Evolutionary conservation across 2,329 filamentous ascomycete species (phyloP).

Genomic region (Calonectria hongkongensis): DNA sequence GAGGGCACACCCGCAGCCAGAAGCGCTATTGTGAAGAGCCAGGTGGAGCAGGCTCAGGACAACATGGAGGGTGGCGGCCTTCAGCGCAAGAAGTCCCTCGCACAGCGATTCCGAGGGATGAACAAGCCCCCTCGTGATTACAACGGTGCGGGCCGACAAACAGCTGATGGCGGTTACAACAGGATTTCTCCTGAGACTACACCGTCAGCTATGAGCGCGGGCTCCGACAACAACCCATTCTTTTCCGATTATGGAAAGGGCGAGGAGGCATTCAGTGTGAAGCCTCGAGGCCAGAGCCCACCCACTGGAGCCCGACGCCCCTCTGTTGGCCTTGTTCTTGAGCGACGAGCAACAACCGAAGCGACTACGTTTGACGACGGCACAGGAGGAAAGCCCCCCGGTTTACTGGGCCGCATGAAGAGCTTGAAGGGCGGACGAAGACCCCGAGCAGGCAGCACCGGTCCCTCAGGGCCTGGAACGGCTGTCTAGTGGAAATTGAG

Average conservation of each 20-base stretch:
- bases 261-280: slow-evolving; percentile 70
- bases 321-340: slow-evolving; percentile 67
- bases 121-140: slow-evolving; percentile 80
- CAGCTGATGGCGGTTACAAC: slow-evolving; percentile 69
- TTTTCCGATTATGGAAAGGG: slow-evolving; percentile 84
- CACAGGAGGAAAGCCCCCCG: slow-evolving; percentile 69
- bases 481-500: slow-evolving; percentile 61
- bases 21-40: slow-evolving; percentile 83
- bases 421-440: slow-evolving; percentile 83
- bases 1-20: slow-evolving; percentile 93
- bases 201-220: slow-evolving; percentile 58
- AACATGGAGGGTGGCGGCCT: slow-evolving; percentile 75
- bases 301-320: slow-evolving; percentile 63
- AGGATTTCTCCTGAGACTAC: slow-evolving; percentile 64
- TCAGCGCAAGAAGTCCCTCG: slow-evolving; percentile 94
- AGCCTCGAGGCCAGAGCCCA: slow-evolving; percentile 72
- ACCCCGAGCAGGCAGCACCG: slow-evolving; percentile 60
- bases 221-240: slow-evolving; percentile 81
- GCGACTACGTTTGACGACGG: slow-evolving; percentile 64
- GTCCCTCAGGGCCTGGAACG: slow-evolving; percentile 62
- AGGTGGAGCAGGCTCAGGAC: slow-evolving; percentile 80
- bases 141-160: slow-evolving; percentile 72
- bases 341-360: slow-evolving; percentile 80
- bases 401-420: slow-evolving; percentile 87
- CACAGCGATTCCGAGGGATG: slow-evolving; percentile 91